Evolutionary conservation across 257 asterid species (phyloP).

Genomic region (Perilla frutescens): DNA sequence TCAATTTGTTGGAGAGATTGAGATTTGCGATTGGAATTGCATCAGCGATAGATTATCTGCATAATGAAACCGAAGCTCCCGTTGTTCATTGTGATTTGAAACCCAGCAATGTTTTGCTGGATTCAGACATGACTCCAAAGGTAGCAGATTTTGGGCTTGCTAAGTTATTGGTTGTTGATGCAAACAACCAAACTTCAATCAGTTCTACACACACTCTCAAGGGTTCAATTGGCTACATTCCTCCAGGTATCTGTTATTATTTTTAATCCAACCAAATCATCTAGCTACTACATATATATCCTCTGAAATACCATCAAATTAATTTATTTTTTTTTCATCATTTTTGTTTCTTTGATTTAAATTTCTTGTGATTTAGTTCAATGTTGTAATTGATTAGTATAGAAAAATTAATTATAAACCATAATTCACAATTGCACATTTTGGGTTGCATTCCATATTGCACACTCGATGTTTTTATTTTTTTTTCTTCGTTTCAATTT

Average conservation of each 20-base stretch:
- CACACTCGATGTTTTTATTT: too few relatives aligned
- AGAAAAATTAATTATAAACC: too few relatives aligned
- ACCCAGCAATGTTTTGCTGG: constrained; percentile 65
- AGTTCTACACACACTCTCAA: constrained; percentile 55
- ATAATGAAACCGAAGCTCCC: constrained; percentile 50
- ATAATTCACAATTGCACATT: too few relatives aligned
- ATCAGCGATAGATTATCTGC: constrained; percentile 57
- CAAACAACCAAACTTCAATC: constrained; percentile 37
- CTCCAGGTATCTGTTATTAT: constrained; percentile 50
- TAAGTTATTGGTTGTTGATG: constrained; percentile 37
- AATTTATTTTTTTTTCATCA: too few relatives aligned
- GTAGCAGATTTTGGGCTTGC: constrained; percentile 72
- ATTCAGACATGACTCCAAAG: constrained; percentile 60
- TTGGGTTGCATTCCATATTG: too few relatives aligned
- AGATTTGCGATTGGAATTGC: constrained; percentile 55
- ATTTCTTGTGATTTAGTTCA: too few relatives aligned
- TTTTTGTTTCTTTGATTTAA: too few relatives aligned
- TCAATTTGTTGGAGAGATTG: constrained; percentile 43
- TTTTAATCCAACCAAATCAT: too few relatives aligned
- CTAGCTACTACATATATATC: too few relatives aligned
- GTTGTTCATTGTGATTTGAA: constrained; percentile 65
- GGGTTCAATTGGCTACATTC: constrained; percentile 77
- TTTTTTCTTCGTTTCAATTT: too few relatives aligned
- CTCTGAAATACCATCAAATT: too few relatives aligned
- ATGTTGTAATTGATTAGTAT: too few relatives aligned